These are phyloP conservation scores for Leccinum cinnamomeum DNA, from an alignment of 1,284 basidiomycete genomes.

Conservation along the genomic window DNA sequence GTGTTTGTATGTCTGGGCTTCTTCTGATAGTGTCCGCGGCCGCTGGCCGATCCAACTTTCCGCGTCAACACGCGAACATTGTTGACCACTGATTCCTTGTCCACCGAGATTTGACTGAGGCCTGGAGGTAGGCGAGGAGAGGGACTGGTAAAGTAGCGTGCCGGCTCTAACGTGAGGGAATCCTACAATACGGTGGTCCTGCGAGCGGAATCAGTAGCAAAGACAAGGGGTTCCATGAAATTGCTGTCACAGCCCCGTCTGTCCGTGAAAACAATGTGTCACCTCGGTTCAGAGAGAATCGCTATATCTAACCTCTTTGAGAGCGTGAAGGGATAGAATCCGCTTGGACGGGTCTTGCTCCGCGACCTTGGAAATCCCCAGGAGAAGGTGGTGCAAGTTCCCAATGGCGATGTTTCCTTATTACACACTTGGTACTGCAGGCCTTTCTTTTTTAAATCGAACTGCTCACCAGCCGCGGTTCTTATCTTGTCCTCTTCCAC, in stretches of 20 bases:
- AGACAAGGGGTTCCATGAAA: too few relatives aligned
- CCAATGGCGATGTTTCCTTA: too few relatives aligned
- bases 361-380: too few relatives aligned
- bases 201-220: conserved; percentile 13
- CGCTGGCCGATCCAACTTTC: conserved; percentile 53
- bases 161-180: conserved; percentile 56
- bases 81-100: conserved; percentile 62
- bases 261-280: too few relatives aligned
- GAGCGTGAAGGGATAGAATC: conserved; percentile 83
- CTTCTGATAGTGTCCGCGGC: conserved; percentile 10
- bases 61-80: conserved; percentile 67
- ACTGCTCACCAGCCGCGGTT: conserved; percentile 71
- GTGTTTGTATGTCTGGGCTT: conserved; percentile 24
- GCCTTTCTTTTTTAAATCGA: too few relatives aligned
- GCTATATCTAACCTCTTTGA: conserved; percentile 74
- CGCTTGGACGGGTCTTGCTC: conserved; percentile 45
- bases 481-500: conserved; percentile 82
- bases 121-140: conserved; percentile 40
- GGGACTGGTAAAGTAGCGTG: conserved; percentile 55
- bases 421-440: too few relatives aligned
- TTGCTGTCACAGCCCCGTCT: too few relatives aligned
- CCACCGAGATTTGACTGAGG: conserved; percentile 65
- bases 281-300: neutral
- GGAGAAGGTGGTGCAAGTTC: too few relatives aligned
- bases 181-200: conserved; percentile 70